These are phyloP conservation scores for Ophiostoma ips DNA, from an alignment of 2,329 filamentous ascomycete species.

Conservation along the genomic window DNA sequence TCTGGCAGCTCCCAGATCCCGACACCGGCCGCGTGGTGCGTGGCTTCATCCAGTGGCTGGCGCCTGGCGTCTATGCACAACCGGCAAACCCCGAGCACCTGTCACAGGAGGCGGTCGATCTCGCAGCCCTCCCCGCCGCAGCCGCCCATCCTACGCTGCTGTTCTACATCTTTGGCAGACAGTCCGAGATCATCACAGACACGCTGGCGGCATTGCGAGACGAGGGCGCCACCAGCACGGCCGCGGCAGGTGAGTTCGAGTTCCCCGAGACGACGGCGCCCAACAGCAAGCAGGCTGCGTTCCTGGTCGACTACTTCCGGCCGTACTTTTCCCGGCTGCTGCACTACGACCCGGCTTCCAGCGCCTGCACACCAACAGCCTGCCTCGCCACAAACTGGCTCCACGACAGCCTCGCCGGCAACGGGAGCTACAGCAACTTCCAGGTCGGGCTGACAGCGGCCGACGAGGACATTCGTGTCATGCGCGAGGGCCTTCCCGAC, in stretches of 20 bases:
- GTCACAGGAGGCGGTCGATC: conserved; percentile 65
- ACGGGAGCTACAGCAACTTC: conserved; percentile 77
- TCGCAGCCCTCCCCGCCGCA: conserved; percentile 47
- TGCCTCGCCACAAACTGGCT: conserved; percentile 66
- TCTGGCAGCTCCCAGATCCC: conserved; percentile 45
- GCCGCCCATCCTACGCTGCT: conserved; percentile 66
- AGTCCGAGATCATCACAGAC: conserved; percentile 40
- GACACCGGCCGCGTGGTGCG: conserved; percentile 30
- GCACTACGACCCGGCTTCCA: conserved; percentile 39
- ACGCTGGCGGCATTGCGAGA: conserved; percentile 25
- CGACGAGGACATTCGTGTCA: conserved; percentile 54
- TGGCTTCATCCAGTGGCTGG: conserved; percentile 64
- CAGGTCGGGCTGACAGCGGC: conserved; percentile 58
- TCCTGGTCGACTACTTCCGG: conserved; percentile 52
- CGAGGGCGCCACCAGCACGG: background rate
- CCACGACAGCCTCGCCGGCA: conserved; percentile 63
- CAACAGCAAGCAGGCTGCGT: conserved; percentile 33
- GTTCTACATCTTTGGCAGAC: conserved; percentile 63
- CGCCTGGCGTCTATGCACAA: conserved; percentile 48
- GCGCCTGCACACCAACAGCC: conserved; percentile 46
- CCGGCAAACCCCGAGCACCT: conserved; percentile 49
- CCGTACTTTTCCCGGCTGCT: conserved; percentile 70
- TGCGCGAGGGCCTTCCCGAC: conserved; percentile 49
- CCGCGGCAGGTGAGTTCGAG: background rate
- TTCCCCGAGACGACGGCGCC: conserved; percentile 15